Conservation (phyloP, 2,329 filamentous ascomycete genomes). For the Rasamsonia emersonii region DNA sequence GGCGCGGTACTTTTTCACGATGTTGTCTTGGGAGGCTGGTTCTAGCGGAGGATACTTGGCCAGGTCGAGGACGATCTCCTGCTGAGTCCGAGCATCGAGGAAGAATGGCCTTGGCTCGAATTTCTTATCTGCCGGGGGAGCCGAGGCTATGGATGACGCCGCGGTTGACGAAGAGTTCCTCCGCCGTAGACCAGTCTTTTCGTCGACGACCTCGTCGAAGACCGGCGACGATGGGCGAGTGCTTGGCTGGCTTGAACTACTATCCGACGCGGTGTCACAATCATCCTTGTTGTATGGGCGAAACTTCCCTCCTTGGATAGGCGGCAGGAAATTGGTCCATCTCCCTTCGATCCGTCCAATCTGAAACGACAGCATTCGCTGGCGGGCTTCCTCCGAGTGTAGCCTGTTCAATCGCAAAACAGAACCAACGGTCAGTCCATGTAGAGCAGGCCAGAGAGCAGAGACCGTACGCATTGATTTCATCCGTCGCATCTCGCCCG, state of each 20-base stretch:
- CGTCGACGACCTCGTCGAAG: conserved; percentile 45
- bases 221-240: conserved; percentile 52
- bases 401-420: conserved; percentile 40
- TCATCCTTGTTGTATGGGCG: conserved; percentile 42
- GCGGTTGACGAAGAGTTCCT: conserved; percentile 22
- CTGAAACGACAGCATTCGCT: conserved; percentile 70
- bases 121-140: conserved; percentile 14
- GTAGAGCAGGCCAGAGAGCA: conserved; percentile 6
- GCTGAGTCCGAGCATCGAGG: conserved; percentile 62
- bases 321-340: conserved; percentile 84
- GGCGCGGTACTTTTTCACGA: conserved; percentile 73
- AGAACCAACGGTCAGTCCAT: conserved; percentile 4
- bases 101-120: conserved; percentile 47
- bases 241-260: conserved; percentile 44
- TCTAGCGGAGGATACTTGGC: conserved; percentile 76
- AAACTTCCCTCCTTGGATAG: conserved; percentile 82
- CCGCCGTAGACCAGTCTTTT: conserved; percentile 26
- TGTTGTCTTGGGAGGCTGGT: conserved; percentile 59
- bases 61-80: conserved; percentile 67
- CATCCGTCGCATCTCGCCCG: conserved; percentile 86
- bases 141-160: conserved; percentile 21
- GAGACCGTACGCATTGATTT: conserved; percentile 70
- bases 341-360: conserved; percentile 72
- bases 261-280: conserved; percentile 31
- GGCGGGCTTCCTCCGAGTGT: conserved; percentile 68